These are phyloP conservation scores for Xylaria palmicola DNA, from an alignment of 495 filamentous ascomycete genomes.

Conservation along the genomic window DNA sequence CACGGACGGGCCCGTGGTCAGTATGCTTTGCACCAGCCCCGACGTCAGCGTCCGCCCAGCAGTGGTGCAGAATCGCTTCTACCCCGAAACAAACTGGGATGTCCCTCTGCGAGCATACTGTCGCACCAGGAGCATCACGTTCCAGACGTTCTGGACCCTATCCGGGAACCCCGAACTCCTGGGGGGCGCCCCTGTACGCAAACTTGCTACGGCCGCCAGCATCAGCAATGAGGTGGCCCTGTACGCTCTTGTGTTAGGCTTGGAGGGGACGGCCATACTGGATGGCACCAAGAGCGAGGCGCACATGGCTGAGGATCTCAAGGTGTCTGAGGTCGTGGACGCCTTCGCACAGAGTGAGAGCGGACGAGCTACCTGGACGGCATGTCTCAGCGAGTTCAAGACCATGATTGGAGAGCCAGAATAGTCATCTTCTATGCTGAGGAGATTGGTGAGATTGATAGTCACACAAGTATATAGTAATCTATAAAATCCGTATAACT, in stretches of 20 bases:
- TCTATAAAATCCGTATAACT: no score
- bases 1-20: conserved; percentile 52
- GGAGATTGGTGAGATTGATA: background rate
- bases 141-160: conserved; percentile 80
- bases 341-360: conserved; percentile 43
- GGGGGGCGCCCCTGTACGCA: conserved; percentile 48
- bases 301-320: conserved; percentile 67
- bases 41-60: conserved; percentile 42
- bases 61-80: conserved; percentile 76
- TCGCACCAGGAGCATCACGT: conserved; percentile 55
- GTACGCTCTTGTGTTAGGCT: conserved; percentile 64
- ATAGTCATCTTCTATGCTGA: background rate
- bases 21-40: conserved; percentile 39
- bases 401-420: conserved; percentile 43
- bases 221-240: conserved; percentile 54
- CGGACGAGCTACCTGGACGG: conserved; percentile 46
- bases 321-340: conserved; percentile 50
- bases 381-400: conserved; percentile 47
- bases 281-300: conserved; percentile 65
- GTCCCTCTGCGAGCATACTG: conserved; percentile 61
- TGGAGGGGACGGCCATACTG: conserved; percentile 58
- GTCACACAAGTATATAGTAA: conserved; percentile 1
- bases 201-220: conserved; percentile 50
- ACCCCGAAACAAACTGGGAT: conserved; percentile 60
- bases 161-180: conserved; percentile 64